phyloP scores from a whole-genome alignment of 805 yeast species.

The Yueomyces sp. region DNA sequence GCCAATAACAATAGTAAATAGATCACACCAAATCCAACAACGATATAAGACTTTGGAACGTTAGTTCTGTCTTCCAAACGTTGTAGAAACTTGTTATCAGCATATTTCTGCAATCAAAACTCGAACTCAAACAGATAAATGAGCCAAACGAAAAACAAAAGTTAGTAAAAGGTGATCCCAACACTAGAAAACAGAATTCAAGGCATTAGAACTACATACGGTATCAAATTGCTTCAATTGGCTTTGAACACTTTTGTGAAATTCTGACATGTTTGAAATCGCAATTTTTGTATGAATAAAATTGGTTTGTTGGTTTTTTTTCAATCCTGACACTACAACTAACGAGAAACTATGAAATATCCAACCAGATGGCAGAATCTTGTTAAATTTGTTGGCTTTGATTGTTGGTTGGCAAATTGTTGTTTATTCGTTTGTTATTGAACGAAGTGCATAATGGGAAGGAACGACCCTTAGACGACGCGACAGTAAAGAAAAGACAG shows the following conservation, averaged over 20 bases:
- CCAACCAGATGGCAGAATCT: no score
- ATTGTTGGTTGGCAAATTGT: no score
- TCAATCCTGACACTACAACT: no score
- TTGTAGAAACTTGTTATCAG: slow-evolving; percentile 24
- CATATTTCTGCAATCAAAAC: slow-evolving; percentile 13
- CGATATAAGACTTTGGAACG: slow-evolving; percentile 77
- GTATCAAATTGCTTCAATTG: slow-evolving; percentile 34
- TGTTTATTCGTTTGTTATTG: no score
- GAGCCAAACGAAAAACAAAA: background rate
- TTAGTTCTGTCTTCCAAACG: slow-evolving; percentile 32
- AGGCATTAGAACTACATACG: slow-evolving; percentile 23
- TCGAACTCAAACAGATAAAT: background rate
- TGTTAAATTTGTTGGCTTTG: no score
- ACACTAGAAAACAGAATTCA: slow-evolving; percentile 1
- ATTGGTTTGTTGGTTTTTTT: no score
- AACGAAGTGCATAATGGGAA: no score
- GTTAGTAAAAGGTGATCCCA: slow-evolving; percentile 1
- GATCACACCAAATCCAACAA: slow-evolving; percentile 44
- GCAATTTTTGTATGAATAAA: no score
- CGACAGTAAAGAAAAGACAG: no score
- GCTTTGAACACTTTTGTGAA: slow-evolving; percentile 32
- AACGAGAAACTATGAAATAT: no score
- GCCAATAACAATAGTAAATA: slow-evolving; percentile 73
- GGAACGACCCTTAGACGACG: no score
- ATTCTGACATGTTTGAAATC: slow-evolving; percentile 26